Evolutionary conservation across 768 basidiomycete species (phyloP).

Genomic region (Cystobasidium tubakii): DNA sequence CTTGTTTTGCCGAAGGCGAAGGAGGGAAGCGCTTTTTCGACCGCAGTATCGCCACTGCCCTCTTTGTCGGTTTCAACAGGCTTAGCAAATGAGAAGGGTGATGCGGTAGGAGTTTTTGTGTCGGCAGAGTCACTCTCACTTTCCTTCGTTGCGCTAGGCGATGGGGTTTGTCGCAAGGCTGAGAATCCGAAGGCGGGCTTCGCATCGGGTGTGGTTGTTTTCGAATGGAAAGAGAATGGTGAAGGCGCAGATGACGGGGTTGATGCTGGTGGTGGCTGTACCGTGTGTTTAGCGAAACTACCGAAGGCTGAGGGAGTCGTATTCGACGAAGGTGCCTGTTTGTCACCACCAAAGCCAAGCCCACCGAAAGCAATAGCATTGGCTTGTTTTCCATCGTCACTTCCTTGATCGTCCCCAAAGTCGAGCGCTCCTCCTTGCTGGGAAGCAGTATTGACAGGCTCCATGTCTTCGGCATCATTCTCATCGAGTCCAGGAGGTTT

Average conservation of each 20-base stretch:
- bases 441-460: slow-evolving; percentile 10
- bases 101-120: not conserved
- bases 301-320: slow-evolving; percentile 1
- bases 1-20: not conserved
- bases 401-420: not conserved
- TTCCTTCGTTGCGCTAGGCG: not conserved
- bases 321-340: not conserved
- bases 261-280: not conserved
- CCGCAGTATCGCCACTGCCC: not conserved
- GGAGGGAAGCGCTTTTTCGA: not conserved
- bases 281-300: not conserved
- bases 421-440: slow-evolving; percentile 33
- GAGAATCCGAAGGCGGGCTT: not conserved
- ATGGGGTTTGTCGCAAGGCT: not conserved
- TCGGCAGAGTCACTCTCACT: not conserved
- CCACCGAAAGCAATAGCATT: not conserved
- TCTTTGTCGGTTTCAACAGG: not conserved
- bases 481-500: slow-evolving; percentile 29
- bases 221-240: not conserved
- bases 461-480: slow-evolving; percentile 19
- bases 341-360: not conserved
- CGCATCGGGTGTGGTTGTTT: not conserved
- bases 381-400: not conserved
- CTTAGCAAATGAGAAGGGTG: not conserved
- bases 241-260: not conserved